A percentile compares a stretch with the other conserved stretches of the same genome.
Evolutionary conservation across 2,329 filamentous ascomycete genomes (phyloP).

Genomic region (Fusarium haematococcum): DNA sequence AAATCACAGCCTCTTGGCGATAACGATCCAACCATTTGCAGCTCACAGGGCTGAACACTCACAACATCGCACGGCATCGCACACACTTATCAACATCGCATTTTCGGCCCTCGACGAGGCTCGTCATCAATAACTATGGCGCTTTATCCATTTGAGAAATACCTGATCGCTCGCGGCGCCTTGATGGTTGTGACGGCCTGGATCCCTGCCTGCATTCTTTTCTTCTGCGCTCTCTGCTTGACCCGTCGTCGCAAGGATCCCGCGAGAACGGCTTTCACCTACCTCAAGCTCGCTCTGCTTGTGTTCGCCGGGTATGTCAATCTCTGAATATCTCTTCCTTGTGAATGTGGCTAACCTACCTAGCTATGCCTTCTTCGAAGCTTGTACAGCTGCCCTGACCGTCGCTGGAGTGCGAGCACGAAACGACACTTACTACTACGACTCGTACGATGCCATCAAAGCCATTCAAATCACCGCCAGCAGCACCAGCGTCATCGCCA

Average conservation of each 20-base stretch:
- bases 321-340: background rate
- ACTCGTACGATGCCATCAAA: background rate
- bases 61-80: background rate
- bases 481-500: background rate
- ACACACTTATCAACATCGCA: background rate
- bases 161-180: constrained; percentile 16
- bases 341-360: background rate
- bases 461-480: background rate
- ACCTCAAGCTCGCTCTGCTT: constrained; percentile 40
- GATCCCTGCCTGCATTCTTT: constrained; percentile 33
- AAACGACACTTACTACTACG: background rate
- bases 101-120: background rate
- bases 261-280: constrained; percentile 39
- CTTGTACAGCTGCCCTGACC: constrained; percentile 12
- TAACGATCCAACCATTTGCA: background rate
- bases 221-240: constrained; percentile 38
- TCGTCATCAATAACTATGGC: background rate
- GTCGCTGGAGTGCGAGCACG: constrained; percentile 9
- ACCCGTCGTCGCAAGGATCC: constrained; percentile 38
- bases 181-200: constrained; percentile 26
- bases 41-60: background rate
- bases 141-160: constrained; percentile 5
- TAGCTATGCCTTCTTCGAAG: constrained; percentile 39
- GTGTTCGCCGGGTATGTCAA: constrained; percentile 42
- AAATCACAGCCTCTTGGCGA: background rate